These are phyloP conservation scores for Trichosporon sp. DNA, from an alignment of 1,284 basidiomycete genomes.

Conservation along the genomic window DNA sequence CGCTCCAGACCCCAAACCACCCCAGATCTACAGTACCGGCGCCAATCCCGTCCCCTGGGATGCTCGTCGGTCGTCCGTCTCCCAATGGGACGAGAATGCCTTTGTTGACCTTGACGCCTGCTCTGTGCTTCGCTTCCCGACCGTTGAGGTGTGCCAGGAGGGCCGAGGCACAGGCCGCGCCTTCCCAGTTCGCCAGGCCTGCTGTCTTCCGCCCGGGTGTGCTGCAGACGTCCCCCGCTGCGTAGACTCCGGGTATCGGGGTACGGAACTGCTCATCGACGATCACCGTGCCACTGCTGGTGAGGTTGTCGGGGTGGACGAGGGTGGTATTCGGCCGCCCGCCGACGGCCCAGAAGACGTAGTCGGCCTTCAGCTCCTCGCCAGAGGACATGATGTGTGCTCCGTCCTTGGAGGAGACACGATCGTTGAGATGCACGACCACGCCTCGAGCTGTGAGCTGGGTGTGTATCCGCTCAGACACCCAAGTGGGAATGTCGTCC, in stretches of 20 bases:
- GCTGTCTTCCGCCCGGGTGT: slow-evolving; percentile 11
- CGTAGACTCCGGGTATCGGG: slow-evolving; percentile 30
- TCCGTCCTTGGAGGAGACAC: slow-evolving; percentile 19
- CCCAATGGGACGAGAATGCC: slow-evolving; percentile 10
- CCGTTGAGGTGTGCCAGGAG: not conserved
- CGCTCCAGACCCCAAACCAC: slow-evolving; percentile 6
- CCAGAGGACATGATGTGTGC: slow-evolving; percentile 31
- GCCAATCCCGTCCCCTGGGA: slow-evolving; percentile 6
- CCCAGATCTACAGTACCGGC: slow-evolving; percentile 1
- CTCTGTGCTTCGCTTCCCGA: not conserved
- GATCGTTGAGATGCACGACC: slow-evolving; percentile 37
- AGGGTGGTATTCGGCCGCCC: slow-evolving; percentile 43
- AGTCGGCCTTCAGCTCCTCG: slow-evolving; percentile 44
- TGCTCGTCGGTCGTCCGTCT: not conserved
- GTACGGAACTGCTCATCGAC: slow-evolving; percentile 41
- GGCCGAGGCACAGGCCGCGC: not conserved
- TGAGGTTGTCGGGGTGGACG: slow-evolving; percentile 31
- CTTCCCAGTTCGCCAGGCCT: not conserved
- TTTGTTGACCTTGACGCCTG: not conserved
- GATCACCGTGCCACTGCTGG: slow-evolving; percentile 39
- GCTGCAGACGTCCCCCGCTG: slow-evolving; percentile 37
- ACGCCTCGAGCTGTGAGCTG: slow-evolving; percentile 41
- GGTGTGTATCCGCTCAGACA: slow-evolving; percentile 28
- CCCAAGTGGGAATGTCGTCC: slow-evolving; percentile 12
- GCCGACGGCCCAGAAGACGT: slow-evolving; percentile 46